Conservation (phyloP, 495 filamentous ascomycete genomes). For the Corynascus novoguineensis region DNA sequence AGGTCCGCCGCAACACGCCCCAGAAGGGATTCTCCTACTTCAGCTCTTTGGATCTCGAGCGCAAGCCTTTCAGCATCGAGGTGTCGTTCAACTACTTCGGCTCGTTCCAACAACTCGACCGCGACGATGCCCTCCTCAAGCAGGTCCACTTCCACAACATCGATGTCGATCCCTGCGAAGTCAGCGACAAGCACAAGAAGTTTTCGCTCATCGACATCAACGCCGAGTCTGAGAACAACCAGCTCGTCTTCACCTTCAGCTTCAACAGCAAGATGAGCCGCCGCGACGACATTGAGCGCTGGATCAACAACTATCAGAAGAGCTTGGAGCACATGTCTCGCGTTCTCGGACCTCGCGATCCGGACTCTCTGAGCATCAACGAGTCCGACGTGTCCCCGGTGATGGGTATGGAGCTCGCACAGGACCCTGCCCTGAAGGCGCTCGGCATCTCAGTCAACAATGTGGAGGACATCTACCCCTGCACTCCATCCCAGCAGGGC, state of each 20-base stretch:
- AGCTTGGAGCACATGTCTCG: constrained; percentile 8
- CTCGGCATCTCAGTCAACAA: constrained; percentile 4
- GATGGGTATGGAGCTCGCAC: background rate
- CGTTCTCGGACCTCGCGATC: background rate
- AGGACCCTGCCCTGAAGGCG: background rate
- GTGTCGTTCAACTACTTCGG: constrained; percentile 58
- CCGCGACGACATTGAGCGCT: background rate
- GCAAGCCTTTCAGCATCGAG: constrained; percentile 46
- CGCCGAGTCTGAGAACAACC: background rate
- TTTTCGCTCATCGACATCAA: constrained; percentile 51
- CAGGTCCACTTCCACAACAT: constrained; percentile 15
- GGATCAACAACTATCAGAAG: constrained; percentile 8
- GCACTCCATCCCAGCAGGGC: constrained; percentile 65
- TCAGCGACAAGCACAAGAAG: constrained; percentile 37
- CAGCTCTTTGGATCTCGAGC: constrained; percentile 28
- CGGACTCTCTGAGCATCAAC: background rate
- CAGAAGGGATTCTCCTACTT: constrained; percentile 16
- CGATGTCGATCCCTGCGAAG: constrained; percentile 4
- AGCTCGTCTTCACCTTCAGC: constrained; percentile 4
- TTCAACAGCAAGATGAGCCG: constrained; percentile 3
- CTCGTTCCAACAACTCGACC: constrained; percentile 52
- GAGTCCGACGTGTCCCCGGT: too few species aligned
- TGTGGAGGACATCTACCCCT: constrained; percentile 63
- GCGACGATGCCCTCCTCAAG: constrained; percentile 47
- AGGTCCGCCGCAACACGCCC: constrained; percentile 9